phyloP scores from a whole-genome alignment of 371 early-diverging fungal genomes.

The Mortierella sp. region DNA sequence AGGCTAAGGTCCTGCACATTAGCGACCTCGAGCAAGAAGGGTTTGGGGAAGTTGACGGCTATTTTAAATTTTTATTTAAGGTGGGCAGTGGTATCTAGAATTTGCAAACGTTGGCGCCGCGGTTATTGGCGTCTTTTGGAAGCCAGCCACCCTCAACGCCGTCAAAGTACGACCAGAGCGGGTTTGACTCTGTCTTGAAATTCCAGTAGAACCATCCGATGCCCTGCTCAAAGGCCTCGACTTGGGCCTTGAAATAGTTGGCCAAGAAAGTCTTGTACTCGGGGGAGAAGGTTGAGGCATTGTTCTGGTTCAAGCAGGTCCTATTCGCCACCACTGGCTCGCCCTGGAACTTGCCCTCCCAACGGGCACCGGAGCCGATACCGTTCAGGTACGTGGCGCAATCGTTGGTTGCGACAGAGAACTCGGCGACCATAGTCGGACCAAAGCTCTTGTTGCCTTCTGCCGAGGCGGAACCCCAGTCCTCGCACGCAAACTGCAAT shows the following conservation, averaged over 20 bases:
- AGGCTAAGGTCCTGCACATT: too few species aligned
- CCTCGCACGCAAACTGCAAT: slow-evolving; percentile 27
- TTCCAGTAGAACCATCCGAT: slow-evolving; percentile 68
- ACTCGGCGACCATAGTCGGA: slow-evolving; percentile 77
- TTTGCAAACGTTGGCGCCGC: slow-evolving; percentile 21
- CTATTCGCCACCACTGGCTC: slow-evolving; percentile 69
- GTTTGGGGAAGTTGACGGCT: too few species aligned
- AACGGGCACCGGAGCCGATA: slow-evolving; percentile 70
- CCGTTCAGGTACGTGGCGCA: slow-evolving; percentile 82
- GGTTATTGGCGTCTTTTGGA: slow-evolving; percentile 47
- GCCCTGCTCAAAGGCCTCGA: slow-evolving; percentile 62
- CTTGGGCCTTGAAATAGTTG: slow-evolving; percentile 56
- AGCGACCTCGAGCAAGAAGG: too few species aligned
- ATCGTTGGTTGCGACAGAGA: slow-evolving; percentile 78
- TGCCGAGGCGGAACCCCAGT: slow-evolving; percentile 14
- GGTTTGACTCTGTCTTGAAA: slow-evolving; percentile 61
- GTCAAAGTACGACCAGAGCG: slow-evolving; percentile 48
- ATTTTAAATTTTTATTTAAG: too few species aligned
- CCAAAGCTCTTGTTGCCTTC: slow-evolving; percentile 41
- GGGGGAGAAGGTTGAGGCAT: slow-evolving; percentile 20
- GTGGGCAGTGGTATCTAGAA: too few species aligned
- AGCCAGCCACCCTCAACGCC: slow-evolving; percentile 53
- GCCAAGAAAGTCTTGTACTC: slow-evolving; percentile 25
- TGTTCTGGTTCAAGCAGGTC: slow-evolving; percentile 57
- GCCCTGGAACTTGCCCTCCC: slow-evolving; percentile 69